A percentile compares a stretch with the other conserved stretches of the same genome.
phyloP scores from a whole-genome alignment of 345 rosid species.

The Litchi chinensis region DNA sequence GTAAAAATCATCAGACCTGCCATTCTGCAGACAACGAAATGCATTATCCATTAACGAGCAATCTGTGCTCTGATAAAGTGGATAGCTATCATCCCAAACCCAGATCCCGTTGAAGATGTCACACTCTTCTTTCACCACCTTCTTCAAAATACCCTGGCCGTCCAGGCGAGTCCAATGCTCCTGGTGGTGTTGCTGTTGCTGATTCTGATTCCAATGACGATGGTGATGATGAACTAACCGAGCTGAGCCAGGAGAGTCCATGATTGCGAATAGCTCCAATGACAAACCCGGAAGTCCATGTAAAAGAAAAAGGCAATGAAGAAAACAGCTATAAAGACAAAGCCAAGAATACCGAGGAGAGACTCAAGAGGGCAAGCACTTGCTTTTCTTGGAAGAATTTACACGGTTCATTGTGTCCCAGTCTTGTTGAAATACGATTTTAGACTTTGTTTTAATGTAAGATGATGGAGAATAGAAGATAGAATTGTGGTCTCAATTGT shows the following conservation, averaged over 20 bases:
- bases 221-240: slow-evolving; percentile 5
- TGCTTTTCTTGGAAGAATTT: slow-evolving; percentile 38
- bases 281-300: slow-evolving; percentile 38
- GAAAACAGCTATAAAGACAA: slow-evolving; percentile 34
- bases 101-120: slow-evolving; percentile 62
- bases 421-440: not conserved
- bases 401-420: slow-evolving; percentile 28
- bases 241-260: slow-evolving; percentile 35
- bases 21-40: slow-evolving; percentile 62
- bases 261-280: slow-evolving; percentile 13
- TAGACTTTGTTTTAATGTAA: too few species aligned
- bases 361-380: slow-evolving; percentile 43
- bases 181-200: not conserved
- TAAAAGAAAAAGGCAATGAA: slow-evolving; percentile 44
- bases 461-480: too few species aligned
- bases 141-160: slow-evolving; percentile 47
- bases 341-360: slow-evolving; percentile 40
- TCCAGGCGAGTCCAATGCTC: not conserved
- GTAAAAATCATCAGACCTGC: slow-evolving; percentile 61
- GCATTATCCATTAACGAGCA: slow-evolving; percentile 52
- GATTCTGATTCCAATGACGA: not conserved
- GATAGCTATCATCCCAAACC: slow-evolving; percentile 65
- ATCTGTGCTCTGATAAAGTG: slow-evolving; percentile 51
- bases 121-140: slow-evolving; percentile 49
- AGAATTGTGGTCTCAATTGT: too few species aligned